Base-by-base conservation (phyloP, 1,139 yeast genomes). In the Yamadazyma trypodendri region DNA sequence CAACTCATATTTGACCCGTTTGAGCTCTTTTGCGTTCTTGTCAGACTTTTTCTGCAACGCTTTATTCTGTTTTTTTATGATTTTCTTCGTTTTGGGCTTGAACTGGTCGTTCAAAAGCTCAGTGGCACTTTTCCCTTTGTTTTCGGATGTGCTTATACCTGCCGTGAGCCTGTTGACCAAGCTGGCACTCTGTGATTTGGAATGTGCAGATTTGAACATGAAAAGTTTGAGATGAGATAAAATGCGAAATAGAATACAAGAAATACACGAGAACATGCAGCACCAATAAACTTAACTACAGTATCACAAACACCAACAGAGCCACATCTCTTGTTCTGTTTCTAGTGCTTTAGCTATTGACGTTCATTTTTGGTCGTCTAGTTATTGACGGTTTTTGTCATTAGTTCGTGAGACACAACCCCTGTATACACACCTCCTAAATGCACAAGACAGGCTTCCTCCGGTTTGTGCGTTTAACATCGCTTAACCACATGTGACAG, bases 1-100 rank as follows among this genome's bases (percentile, higher is more conserved):
- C 34, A 78, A 61, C 36, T 72, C 66, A 42, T 79, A 63, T 46
- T 75, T 77, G 13, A 84, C 81, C 38, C 68, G 52, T 46, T 70
- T 73, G 35, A 65, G 65, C 35, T 80, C 63, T 43, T 66, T 63
- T 28, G 63, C 61, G 13, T 72, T 65, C 15, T 57, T 52, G n/a
- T 57, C 61, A 23, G 57, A 54, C 25, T 43, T 43, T 29, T 60
- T 57, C 41, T 63, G 68, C 23, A 45, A 43, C 28, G 46, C 46
- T 36, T 55, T 56, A 45, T 65, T 67, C 27, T 50, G 44, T 32
- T 61, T 75, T 41, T 65, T 63, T 9, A 41, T 39, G 12, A 41
- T 32, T 28, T 43, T 42, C 24, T 39, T 41, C 12, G 42, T 35
- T 28, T 42, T 48, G 10, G 42, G 42, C n/a, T 34, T 60, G 4